Percentiles rank a stretch among this genome's conserved stretches.
phyloP scores from a whole-genome alignment of 2,329 filamentous ascomycete genomes.

The Gaeumannomyces sp. region DNA sequence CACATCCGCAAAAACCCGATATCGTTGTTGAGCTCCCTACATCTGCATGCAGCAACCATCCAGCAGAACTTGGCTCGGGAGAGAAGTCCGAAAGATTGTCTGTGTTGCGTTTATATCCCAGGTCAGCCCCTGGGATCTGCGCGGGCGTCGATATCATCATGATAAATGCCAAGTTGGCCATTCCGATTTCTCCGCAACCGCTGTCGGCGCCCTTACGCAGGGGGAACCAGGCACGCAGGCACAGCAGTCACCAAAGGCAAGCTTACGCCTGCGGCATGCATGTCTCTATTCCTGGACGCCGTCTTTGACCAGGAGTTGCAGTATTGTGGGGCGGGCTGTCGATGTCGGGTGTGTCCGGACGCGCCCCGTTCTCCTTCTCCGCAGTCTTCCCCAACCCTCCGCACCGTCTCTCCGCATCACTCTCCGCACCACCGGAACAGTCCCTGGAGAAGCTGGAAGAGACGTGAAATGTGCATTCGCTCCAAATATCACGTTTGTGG shows the following conservation, averaged over 20 bases:
- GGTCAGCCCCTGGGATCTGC: too few species aligned
- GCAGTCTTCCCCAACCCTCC: background rate
- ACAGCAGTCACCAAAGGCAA: too few species aligned
- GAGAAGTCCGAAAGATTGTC: too few species aligned
- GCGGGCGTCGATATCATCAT: background rate
- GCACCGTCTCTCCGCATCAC: background rate
- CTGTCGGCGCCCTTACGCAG: too few species aligned
- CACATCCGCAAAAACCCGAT: too few species aligned
- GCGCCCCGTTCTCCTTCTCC: background rate
- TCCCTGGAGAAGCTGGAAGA: too few species aligned
- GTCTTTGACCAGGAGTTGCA: too few species aligned
- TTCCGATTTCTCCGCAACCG: background rate
- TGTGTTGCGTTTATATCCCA: too few species aligned
- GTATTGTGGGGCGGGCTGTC: background rate
- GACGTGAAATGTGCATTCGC: too few species aligned
- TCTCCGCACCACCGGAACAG: background rate
- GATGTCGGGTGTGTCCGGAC: background rate
- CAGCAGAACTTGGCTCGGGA: too few species aligned
- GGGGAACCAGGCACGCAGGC: too few species aligned
- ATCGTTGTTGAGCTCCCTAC: background rate
- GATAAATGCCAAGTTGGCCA: background rate
- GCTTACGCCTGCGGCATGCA: background rate
- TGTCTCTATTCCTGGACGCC: background rate
- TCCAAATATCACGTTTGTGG: background rate
- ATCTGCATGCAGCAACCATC: too few species aligned